A percentile compares a stretch with the other conserved stretches of the same genome.
phyloP scores from a whole-genome alignment of 768 basidiomycete species.

The Dacryopinax primogenitus region DNA sequence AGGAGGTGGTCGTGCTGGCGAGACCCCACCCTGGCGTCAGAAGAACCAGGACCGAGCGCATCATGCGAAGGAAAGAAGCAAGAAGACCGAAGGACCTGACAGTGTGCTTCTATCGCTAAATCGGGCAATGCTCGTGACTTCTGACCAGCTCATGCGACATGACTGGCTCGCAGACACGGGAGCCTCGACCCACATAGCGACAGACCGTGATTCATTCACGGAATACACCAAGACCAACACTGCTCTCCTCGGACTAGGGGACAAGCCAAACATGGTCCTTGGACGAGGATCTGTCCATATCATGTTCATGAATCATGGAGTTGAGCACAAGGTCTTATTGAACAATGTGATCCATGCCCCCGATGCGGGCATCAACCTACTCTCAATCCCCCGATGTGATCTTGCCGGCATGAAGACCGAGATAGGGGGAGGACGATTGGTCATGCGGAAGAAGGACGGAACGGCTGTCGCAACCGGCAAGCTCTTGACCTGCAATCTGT shows the following conservation, averaged over 20 bases:
- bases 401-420: conserved; percentile 5
- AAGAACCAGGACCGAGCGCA: neutral
- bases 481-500: conserved; percentile 6
- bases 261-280: neutral
- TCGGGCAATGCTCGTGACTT: neutral
- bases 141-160: neutral
- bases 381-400: conserved; percentile 21
- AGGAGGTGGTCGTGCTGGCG: neutral
- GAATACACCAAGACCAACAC: neutral
- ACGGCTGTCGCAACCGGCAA: neutral
- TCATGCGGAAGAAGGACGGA: conserved; percentile 15
- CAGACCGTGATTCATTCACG: neutral
- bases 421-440: conserved; percentile 6
- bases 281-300: conserved; percentile 11
- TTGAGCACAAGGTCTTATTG: conserved; percentile 17
- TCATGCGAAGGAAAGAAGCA: neutral
- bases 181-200: neutral
- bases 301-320: conserved; percentile 11
- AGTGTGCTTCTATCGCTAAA: neutral
- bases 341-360: conserved; percentile 23
- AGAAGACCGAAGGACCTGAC: neutral
- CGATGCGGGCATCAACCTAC: conserved; percentile 22
- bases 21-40: neutral
- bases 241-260: neutral
- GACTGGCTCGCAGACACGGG: neutral